These are phyloP conservation scores for Metschnikowia corniflorae DNA, from an alignment of 805 yeast species.

Conservation along the genomic window DNA sequence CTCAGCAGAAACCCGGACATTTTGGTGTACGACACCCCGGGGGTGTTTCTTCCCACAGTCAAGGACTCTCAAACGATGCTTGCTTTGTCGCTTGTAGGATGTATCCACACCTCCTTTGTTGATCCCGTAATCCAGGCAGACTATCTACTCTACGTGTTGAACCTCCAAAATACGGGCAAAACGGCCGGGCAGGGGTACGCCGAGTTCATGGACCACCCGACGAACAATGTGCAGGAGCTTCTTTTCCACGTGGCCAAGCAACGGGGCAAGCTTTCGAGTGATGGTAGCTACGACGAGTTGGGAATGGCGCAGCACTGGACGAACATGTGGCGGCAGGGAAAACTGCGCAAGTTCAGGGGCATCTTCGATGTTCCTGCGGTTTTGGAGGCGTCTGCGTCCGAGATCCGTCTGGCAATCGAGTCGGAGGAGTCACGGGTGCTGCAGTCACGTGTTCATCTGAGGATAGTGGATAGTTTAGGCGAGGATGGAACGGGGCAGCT, in stretches of 20 bases:
- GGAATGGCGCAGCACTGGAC: constrained; percentile 66
- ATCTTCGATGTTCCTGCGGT: constrained; percentile 37
- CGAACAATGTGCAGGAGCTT: constrained; percentile 64
- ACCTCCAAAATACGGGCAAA: constrained; percentile 52
- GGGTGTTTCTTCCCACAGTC: constrained; percentile 79
- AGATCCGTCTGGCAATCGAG: constrained; percentile 22
- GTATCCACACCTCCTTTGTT: constrained; percentile 62
- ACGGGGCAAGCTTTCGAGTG: constrained; percentile 31
- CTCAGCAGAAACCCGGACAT: constrained; percentile 60
- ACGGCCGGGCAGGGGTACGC: constrained; percentile 42
- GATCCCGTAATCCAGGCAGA: constrained; percentile 89
- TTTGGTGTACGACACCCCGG: constrained; percentile 85
- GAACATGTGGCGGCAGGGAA: constrained; percentile 58
- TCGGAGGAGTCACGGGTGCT: constrained; percentile 30
- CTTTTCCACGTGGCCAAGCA: constrained; percentile 46
- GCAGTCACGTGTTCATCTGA: constrained; percentile 25
- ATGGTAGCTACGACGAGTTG: constrained; percentile 44
- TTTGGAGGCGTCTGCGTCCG: constrained; percentile 24
- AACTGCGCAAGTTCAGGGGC: constrained; percentile 28
- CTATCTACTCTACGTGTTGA: constrained; percentile 70
- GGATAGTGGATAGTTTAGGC: constrained; percentile 35
- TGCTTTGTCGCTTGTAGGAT: constrained; percentile 67
- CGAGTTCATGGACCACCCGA: constrained; percentile 54
- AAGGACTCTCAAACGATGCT: constrained; percentile 67
- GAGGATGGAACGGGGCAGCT: constrained; percentile 36